Conservation (phyloP, 768 basidiomycete genomes). For the Nevesoporus exiguus region DNA sequence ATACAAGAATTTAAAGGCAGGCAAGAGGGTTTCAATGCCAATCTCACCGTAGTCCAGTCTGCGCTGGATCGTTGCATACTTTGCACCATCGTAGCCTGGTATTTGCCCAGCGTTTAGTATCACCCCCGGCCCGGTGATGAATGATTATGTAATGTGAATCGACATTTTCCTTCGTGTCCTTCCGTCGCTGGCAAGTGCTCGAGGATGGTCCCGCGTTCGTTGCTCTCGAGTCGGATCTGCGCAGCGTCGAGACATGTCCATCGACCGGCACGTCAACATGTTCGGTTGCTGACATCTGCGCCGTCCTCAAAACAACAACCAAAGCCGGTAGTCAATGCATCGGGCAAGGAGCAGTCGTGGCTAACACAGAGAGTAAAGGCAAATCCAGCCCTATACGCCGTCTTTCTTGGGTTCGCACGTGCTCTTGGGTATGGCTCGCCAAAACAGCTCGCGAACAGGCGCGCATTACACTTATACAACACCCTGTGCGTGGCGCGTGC, state of each 20-base stretch:
- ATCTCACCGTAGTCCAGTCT: no score
- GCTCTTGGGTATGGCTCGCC: conserved; percentile 58
- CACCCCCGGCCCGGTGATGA: neutral
- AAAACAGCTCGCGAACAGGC: conserved; percentile 57
- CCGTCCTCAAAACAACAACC: conserved; percentile 8
- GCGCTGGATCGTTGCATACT: no score
- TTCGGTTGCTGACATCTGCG: conserved; percentile 13
- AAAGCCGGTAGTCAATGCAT: neutral
- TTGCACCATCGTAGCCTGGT: no score
- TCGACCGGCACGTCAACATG: conserved; percentile 7
- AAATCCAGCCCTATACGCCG: conserved; percentile 43
- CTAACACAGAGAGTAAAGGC: conserved; percentile 50
- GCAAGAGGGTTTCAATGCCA: no score
- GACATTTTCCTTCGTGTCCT: neutral
- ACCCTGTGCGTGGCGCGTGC: conserved; percentile 52
- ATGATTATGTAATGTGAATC: conserved; percentile 11
- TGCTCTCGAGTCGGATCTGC: conserved; percentile 10
- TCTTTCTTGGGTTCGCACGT: conserved; percentile 48
- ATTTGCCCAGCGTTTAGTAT: no score
- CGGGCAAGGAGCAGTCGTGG: conserved; percentile 42
- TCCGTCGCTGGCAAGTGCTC: neutral
- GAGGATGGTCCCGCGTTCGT: conserved; percentile 15
- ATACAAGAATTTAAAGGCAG: no score
- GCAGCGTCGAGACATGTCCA: conserved; percentile 1
- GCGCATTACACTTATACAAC: conserved; percentile 58